phyloP scores from a whole-genome alignment of 805 yeast genomes.

The Saturnispora galanensis region DNA sequence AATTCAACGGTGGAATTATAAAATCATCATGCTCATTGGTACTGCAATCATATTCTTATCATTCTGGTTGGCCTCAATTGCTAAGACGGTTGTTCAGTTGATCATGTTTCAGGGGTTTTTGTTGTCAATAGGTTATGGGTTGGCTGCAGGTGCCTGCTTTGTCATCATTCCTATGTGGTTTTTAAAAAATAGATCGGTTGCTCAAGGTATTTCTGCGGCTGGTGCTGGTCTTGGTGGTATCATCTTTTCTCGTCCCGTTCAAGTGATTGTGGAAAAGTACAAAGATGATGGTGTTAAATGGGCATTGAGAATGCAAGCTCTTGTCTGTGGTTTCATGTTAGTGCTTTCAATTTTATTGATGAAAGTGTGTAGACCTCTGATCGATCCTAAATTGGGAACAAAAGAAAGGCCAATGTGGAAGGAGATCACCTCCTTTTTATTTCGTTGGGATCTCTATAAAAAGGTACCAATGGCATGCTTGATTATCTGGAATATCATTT shows the following conservation, averaged over 20 bases:
- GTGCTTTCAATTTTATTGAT: slow-evolving; percentile 16
- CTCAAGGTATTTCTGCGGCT: slow-evolving; percentile 38
- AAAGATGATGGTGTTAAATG: slow-evolving; percentile 19
- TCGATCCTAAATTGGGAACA: slow-evolving; percentile 9
- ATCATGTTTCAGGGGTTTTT: slow-evolving; percentile 41
- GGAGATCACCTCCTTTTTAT: slow-evolving; percentile 14
- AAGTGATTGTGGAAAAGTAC: slow-evolving; percentile 31
- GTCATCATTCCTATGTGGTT: slow-evolving; percentile 43
- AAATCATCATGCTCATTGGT: slow-evolving; percentile 35
- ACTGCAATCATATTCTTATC: slow-evolving; percentile 31
- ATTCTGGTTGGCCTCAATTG: slow-evolving; percentile 36
- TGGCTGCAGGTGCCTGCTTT: slow-evolving; percentile 27
- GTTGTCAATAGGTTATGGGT: slow-evolving; percentile 34
- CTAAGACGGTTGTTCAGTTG: slow-evolving; percentile 33
- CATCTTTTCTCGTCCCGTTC: slow-evolving; percentile 33
- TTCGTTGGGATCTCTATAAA: slow-evolving; percentile 12
- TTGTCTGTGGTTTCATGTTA: slow-evolving; percentile 20
- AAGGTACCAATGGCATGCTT: slow-evolving; percentile 20
- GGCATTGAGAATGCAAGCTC: slow-evolving; percentile 38
- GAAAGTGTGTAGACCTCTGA: slow-evolving; percentile 18
- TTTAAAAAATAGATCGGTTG: slow-evolving; percentile 32
- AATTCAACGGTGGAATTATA: slow-evolving; percentile 41
- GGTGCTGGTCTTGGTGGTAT: slow-evolving; percentile 51
- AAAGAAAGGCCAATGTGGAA: slow-evolving; percentile 13
- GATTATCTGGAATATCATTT: slow-evolving; percentile 18